Percentiles rank a stretch among this genome's conserved stretches.
Evolutionary conservation across 73 alveolate species (phyloP).

Genomic region (Stentor coeruleus): DNA sequence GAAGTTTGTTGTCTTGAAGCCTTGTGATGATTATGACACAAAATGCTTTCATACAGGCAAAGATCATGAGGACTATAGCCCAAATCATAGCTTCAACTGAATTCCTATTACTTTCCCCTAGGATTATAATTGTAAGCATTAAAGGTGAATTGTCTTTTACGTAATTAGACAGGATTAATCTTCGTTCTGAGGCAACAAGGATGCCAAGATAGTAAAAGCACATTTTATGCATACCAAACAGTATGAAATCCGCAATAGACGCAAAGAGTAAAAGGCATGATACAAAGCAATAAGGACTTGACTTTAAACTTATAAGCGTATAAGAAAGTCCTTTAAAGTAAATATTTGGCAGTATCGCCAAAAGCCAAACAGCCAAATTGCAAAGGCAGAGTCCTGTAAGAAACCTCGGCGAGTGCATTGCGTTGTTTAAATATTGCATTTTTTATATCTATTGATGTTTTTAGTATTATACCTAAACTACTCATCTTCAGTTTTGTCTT

Average conservation of each 20-base stretch:
- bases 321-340: not conserved
- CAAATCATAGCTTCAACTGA: not conserved
- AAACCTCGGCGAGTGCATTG: too few relatives aligned
- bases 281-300: not conserved
- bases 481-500: conserved; percentile 30
- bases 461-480: too few relatives aligned
- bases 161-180: not conserved
- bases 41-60: not conserved
- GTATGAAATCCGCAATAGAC: not conserved
- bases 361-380: not conserved
- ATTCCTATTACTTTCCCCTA: not conserved
- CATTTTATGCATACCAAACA: not conserved
- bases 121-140: not conserved
- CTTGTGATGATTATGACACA: not conserved
- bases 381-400: too few relatives aligned
- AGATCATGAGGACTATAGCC: not conserved
- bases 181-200: not conserved
- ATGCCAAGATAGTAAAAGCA: not conserved
- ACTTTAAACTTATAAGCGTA: not conserved
- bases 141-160: not conserved
- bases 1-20: not conserved
- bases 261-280: not conserved
- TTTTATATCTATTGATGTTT: too few relatives aligned
- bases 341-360: not conserved
- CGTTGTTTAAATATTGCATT: too few relatives aligned